Base-by-base conservation (phyloP, 2,329 filamentous ascomycete genomes). In the Scytalidium lignicola region DNA sequence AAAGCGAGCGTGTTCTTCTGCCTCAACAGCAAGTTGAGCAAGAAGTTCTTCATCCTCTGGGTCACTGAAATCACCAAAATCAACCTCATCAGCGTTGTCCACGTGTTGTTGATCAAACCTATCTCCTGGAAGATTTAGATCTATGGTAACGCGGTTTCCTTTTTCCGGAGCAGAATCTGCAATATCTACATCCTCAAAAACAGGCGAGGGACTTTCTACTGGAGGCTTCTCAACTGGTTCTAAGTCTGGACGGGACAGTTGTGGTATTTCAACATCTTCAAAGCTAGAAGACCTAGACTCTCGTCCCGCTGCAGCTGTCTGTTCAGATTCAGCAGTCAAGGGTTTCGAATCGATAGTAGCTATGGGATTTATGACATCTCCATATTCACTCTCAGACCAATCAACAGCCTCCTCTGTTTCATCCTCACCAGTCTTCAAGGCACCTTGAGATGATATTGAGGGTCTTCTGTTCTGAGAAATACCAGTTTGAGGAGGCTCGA, bases 1-100 rank as follows among this genome's bases (percentile, higher is more conserved):
- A 63, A 99, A 99, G 5, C 92, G 84, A 3, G 88, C 90, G 62
- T 99, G 92, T 60, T 96, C 93, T 69, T 96, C 89, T 1, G 88
- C 89, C 74, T 99, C 95, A 21, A 86, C 82, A 0, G 90, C 91
- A 59, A 99, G 82, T 57, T 92, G 90, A 6, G 80, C 82, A 49
- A 97, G 78, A 6, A 99, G 76, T 58, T 96, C 90, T 63, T 91
- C 91, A 54, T 97, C 92, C 67, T 96, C 93, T 0, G 90, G 87
- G 55, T 97, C 92, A 28, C 88, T 93, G 58, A 86, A 84, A 18
- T 85, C 80, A 44, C 84, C 81, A 40, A 74, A 73, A 26, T 78
- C 71, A 22, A 67, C 64, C 29, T 70, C 55, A 1, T 46, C 45
- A 26, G 18, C 49, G 10, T 58, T 51, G 17, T 58, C 56, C n/a